These are phyloP conservation scores for Huntiella moniliformis DNA, from an alignment of 2,329 filamentous ascomycete genomes.

Conservation along the genomic window DNA sequence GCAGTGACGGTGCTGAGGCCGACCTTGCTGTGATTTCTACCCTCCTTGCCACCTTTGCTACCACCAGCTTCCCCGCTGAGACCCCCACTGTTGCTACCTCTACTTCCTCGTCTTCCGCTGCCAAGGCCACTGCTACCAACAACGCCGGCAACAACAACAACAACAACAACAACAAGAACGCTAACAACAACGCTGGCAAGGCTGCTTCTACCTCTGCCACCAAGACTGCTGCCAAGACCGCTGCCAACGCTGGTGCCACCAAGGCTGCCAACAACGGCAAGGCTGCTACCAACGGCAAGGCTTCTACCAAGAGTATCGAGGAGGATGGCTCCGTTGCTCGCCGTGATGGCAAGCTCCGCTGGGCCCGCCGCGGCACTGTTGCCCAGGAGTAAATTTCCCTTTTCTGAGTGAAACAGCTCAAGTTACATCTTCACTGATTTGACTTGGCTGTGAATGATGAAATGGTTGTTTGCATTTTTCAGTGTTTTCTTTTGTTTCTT, in stretches of 20 bases:
- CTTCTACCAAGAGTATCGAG: neutral
- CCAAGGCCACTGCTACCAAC: conserved; percentile 10
- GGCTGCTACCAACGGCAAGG: neutral
- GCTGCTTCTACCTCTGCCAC: neutral
- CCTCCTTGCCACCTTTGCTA: conserved; percentile 15
- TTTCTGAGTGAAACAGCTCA: neutral
- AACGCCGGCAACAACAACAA: conserved; percentile 1
- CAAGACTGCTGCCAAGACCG: neutral
- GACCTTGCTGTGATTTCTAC: conserved; percentile 20
- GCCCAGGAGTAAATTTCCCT: conserved; percentile 3
- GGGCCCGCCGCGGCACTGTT: conserved; percentile 6
- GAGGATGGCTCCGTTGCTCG: neutral
- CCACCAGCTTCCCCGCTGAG: conserved; percentile 18
- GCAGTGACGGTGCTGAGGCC: conserved; percentile 15
- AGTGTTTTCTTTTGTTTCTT: neutral
- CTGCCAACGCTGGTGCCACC: conserved; percentile 4
- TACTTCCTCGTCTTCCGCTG: conserved; percentile 9
- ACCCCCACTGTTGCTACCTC: conserved; percentile 16
- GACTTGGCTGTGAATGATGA: neutral
- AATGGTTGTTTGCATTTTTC: neutral
- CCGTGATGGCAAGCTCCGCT: conserved; percentile 8
- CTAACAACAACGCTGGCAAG: conserved; percentile 8
- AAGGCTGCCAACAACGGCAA: neutral
- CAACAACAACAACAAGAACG: conserved; percentile 12
- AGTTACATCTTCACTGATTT: neutral